These are phyloP conservation scores for Polygonum maritimum DNA, from an alignment of 148 eudicot species.

Conservation along the genomic window DNA sequence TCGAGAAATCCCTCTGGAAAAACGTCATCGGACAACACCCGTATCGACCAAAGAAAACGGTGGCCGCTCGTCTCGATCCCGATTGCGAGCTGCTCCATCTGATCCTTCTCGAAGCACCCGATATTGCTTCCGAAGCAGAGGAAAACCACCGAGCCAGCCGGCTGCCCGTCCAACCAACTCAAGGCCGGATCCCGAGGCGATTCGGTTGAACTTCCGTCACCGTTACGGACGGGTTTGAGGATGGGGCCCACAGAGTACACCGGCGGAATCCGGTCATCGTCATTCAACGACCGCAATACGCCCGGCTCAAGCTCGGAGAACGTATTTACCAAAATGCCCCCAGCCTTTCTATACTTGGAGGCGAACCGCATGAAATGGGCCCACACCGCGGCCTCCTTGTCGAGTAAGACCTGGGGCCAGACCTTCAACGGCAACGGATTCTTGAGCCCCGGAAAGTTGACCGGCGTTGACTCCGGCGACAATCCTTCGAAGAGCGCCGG, in stretches of 20 bases:
- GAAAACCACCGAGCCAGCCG: constrained; percentile 26
- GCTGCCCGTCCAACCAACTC: constrained; percentile 31
- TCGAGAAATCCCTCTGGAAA: constrained; percentile 24
- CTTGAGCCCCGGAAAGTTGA: constrained; percentile 19
- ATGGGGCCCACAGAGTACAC: constrained; percentile 32
- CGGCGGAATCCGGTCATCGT: not conserved
- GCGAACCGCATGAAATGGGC: not conserved
- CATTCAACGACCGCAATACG: not conserved
- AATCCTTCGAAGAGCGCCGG: not conserved
- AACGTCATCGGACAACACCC: not conserved
- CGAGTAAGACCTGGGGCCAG: constrained; percentile 7
- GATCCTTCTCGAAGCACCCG: constrained; percentile 24
- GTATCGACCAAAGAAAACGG: constrained; percentile 30
- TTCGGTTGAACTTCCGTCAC: not conserved
- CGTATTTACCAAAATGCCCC: constrained; percentile 35
- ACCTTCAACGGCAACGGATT: constrained; percentile 19
- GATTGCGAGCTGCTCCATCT: constrained; percentile 27
- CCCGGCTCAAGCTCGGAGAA: constrained; percentile 23
- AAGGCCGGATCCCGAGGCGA: not conserved
- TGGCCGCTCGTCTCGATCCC: constrained; percentile 25
- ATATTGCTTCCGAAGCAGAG: constrained; percentile 36
- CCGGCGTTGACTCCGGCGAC: constrained; percentile 6
- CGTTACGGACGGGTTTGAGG: constrained; percentile 5
- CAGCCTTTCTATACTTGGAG: constrained; percentile 8
- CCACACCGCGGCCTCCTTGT: not conserved